These are phyloP conservation scores for Fusarium agapanthi DNA, from an alignment of 2,329 filamentous ascomycete species.

Conservation along the genomic window DNA sequence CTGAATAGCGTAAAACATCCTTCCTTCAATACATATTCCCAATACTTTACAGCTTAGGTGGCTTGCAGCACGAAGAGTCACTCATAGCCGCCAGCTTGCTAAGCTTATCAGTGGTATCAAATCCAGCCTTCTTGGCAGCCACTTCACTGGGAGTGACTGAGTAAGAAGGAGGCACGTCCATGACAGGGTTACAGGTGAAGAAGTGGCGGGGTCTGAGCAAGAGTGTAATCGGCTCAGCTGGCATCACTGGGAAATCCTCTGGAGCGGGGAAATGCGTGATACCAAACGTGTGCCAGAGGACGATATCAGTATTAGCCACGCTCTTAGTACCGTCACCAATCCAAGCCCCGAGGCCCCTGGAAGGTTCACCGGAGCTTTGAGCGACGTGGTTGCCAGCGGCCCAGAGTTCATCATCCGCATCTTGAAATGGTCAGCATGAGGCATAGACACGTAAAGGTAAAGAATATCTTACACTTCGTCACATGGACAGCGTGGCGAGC, in stretches of 20 bases:
- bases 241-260: constrained; percentile 94
- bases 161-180: constrained; percentile 76
- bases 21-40: background rate
- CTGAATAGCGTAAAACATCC: background rate
- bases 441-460: rapidly evolving
- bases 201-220: constrained; percentile 83
- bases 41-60: background rate
- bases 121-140: constrained; percentile 28
- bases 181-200: constrained; percentile 79
- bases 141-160: constrained; percentile 45
- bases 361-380: constrained; percentile 83
- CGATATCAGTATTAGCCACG: constrained; percentile 84
- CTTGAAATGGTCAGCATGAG: constrained; percentile 51
- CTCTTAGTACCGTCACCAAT: constrained; percentile 74
- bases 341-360: constrained; percentile 78
- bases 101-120: constrained; percentile 32
- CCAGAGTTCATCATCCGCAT: constrained; percentile 82
- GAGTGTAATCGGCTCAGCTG: constrained; percentile 83
- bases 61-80: background rate
- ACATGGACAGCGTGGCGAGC: constrained; percentile 88
- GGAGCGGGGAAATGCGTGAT: constrained; percentile 88
- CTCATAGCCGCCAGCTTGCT: constrained; percentile 35
- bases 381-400: constrained; percentile 88
- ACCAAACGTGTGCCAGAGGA: constrained; percentile 94
- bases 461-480: constrained; percentile 75